Evolutionary conservation across 176 grass and related monocot genomes (phyloP).

Genomic region (Raddia guianensis): DNA sequence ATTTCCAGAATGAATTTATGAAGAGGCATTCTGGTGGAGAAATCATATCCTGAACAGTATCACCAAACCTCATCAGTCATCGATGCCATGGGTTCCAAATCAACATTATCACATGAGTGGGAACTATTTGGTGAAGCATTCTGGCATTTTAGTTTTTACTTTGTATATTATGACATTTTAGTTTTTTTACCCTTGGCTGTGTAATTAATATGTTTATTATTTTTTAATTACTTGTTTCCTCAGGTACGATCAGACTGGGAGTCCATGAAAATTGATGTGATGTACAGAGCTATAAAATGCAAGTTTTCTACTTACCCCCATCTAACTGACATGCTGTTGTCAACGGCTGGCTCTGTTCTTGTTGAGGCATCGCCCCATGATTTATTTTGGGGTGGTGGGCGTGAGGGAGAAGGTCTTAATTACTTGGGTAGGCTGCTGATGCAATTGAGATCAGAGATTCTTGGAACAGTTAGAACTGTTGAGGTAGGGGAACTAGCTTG

Average conservation of each 20-base stretch:
- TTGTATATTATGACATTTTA: background rate
- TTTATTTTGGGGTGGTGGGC: constrained; percentile 90
- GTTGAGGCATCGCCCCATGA: constrained; percentile 90
- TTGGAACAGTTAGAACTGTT: constrained; percentile 20
- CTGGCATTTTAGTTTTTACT: background rate
- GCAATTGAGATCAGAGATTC: constrained; percentile 73
- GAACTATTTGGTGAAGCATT: no score
- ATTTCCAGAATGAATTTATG: no score
- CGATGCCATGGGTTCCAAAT: no score
- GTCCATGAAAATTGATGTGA: constrained; percentile 66
- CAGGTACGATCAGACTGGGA: constrained; percentile 86
- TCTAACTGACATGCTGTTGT: constrained; percentile 71
- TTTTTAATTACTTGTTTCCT: constrained; percentile 11
- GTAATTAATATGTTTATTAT: background rate
- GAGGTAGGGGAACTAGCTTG: constrained; percentile 18
- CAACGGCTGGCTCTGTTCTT: constrained; percentile 87
- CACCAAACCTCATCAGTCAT: no score
- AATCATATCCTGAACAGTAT: no score
- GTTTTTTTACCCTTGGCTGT: background rate
- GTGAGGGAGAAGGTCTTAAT: constrained; percentile 87
- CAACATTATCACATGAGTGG: no score
- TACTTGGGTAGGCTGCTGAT: constrained; percentile 88
- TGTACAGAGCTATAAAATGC: constrained; percentile 78
- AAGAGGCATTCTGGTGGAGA: no score
- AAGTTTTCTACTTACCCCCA: constrained; percentile 76